Evolutionary conservation across 768 basidiomycete genomes (phyloP).

Genomic region (Pulveroboletus sp.): DNA sequence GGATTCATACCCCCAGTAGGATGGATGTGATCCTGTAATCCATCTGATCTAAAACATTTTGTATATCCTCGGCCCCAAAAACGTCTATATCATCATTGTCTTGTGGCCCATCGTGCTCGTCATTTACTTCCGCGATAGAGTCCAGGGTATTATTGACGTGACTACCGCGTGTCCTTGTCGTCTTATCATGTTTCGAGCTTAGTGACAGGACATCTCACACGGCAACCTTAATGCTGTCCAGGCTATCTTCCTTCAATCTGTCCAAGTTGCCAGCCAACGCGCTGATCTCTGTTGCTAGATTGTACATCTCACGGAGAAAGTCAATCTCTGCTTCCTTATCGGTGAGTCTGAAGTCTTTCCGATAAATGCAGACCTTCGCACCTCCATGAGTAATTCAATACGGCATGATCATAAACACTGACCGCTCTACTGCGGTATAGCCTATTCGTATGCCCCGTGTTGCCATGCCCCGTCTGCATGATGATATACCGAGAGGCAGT

Average conservation of each 20-base stretch:
- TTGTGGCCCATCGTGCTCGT: neutral
- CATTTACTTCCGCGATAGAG: neutral
- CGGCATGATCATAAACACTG: neutral
- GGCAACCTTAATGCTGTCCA: neutral
- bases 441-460: neutral
- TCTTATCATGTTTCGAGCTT: neutral
- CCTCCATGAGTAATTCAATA: neutral
- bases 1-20: neutral
- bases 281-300: neutral
- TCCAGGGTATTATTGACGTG: neutral
- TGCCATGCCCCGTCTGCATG: neutral
- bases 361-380: conserved; percentile 3
- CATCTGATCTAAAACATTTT: neutral
- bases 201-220: neutral
- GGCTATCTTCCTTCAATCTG: neutral
- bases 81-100: neutral
- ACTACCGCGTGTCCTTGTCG: neutral
- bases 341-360: neutral
- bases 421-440: neutral
- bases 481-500: conserved; percentile 3
- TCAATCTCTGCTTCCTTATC: neutral
- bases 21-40: neutral
- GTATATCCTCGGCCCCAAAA: conserved; percentile 3
- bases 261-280: neutral
- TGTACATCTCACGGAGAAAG: conserved; percentile 13